A percentile compares a stretch with the other conserved stretches of the same genome.
These are phyloP conservation scores for Rubia balearica DNA, from an alignment of 305 asterid species.

Conservation along the genomic window DNA sequence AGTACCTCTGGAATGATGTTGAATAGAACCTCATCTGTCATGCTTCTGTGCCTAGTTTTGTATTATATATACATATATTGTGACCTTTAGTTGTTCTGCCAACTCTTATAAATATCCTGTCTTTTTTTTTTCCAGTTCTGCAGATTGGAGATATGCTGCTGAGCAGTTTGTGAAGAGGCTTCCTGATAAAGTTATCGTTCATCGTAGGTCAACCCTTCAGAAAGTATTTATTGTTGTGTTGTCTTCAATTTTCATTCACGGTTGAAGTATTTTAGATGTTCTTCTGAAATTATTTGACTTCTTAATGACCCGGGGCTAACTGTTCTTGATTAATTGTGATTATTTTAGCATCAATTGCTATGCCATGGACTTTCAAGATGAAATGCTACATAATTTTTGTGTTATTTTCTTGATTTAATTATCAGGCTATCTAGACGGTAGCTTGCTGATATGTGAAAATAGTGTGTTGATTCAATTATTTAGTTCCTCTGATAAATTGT, in stretches of 20 bases:
- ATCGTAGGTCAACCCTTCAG: slow-evolving; percentile 28
- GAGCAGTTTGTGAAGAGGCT: slow-evolving; percentile 45
- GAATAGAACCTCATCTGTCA: background rate
- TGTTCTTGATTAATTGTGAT: background rate
- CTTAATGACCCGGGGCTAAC: background rate
- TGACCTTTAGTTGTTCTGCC: background rate
- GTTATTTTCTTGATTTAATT: background rate
- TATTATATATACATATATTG: background rate
- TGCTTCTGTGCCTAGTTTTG: background rate
- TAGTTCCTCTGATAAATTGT: background rate
- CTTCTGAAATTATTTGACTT: background rate
- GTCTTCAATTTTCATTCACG: background rate
- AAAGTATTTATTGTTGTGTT: background rate
- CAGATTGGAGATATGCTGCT: slow-evolving; percentile 54
- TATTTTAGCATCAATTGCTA: background rate
- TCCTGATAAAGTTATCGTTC: slow-evolving; percentile 53
- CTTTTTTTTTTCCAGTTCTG: slow-evolving; percentile 31
- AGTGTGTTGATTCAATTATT: background rate
- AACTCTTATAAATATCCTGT: slow-evolving; percentile 4
- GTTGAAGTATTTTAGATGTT: background rate
- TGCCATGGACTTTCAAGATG: background rate
- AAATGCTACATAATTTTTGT: background rate
- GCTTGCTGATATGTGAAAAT: background rate
- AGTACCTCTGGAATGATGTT: background rate
- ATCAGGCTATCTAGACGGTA: too few species aligned